A percentile compares a stretch with the other conserved stretches of the same genome.
Evolutionary conservation across 495 filamentous ascomycete genomes (phyloP).

Genomic region (Xylaria curta): DNA sequence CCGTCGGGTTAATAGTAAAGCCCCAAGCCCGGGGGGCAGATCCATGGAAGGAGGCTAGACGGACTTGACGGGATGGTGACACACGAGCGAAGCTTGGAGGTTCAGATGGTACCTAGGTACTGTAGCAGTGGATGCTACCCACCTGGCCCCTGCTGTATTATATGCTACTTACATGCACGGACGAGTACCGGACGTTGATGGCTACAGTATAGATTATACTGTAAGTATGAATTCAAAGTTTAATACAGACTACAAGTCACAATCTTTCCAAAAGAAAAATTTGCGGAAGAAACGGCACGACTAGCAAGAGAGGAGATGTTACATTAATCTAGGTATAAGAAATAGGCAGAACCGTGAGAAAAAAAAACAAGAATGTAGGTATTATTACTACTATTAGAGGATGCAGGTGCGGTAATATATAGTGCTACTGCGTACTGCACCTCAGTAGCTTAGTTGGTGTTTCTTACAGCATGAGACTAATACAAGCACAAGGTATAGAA

Average conservation of each 20-base stretch:
- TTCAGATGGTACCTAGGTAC: constrained; percentile 15
- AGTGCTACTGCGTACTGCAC: not conserved
- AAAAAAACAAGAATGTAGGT: not conserved
- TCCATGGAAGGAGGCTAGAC: constrained; percentile 18
- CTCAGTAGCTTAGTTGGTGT: too few species aligned
- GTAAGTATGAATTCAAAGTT: not conserved
- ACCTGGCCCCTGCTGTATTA: not conserved
- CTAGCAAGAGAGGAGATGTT: too few species aligned
- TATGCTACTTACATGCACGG: not conserved
- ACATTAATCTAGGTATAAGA: too few species aligned
- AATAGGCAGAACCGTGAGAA: not conserved
- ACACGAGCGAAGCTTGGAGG: constrained; percentile 5
- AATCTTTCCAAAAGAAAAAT: not conserved
- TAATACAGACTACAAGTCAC: not conserved
- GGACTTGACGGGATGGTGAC: constrained; percentile 20
- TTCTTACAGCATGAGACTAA: not conserved
- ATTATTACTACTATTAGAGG: not conserved
- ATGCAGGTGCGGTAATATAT: not conserved
- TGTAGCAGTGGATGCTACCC: constrained; percentile 8
- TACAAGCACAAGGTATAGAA: not conserved
- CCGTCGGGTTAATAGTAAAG: constrained; percentile 25
- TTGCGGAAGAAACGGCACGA: accelerated
- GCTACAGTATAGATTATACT: not conserved
- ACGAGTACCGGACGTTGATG: not conserved
- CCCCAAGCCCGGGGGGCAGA: constrained; percentile 9